Percentiles rank a stretch among this genome's conserved stretches.
phyloP scores from a whole-genome alignment of 1,284 basidiomycete species.

The Marasmius fiardii region DNA sequence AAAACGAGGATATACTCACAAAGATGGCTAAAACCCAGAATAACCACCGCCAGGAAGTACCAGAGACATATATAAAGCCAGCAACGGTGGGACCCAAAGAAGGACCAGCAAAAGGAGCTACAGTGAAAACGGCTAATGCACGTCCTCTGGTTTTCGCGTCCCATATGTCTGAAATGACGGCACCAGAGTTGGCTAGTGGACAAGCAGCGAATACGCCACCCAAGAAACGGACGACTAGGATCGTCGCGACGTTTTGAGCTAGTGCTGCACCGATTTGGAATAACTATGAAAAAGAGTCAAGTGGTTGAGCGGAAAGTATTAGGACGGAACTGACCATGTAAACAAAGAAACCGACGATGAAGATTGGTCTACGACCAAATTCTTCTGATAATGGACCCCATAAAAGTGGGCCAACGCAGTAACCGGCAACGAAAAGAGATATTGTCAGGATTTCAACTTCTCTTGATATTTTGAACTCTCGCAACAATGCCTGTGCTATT shows the following conservation, averaged over 20 bases:
- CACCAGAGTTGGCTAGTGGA: slow-evolving; percentile 48
- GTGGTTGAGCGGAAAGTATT: too few species aligned
- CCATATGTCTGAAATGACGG: slow-evolving; percentile 64
- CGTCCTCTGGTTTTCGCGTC: slow-evolving; percentile 65
- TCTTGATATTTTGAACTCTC: slow-evolving; percentile 50
- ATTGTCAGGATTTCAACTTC: slow-evolving; percentile 50
- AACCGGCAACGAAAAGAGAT: slow-evolving; percentile 55
- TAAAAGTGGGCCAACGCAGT: slow-evolving; percentile 61
- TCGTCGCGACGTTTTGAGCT: slow-evolving; percentile 52
- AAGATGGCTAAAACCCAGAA: slow-evolving; percentile 78
- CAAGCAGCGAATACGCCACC: slow-evolving; percentile 57
- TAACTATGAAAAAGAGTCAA: slow-evolving; percentile 23
- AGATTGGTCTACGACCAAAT: slow-evolving; percentile 62
- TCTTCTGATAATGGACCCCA: slow-evolving; percentile 53
- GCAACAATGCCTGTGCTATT: slow-evolving; percentile 40
- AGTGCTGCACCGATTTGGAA: slow-evolving; percentile 66
- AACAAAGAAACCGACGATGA: slow-evolving; percentile 62
- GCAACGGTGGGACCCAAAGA: slow-evolving; percentile 53
- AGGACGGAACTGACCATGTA: slow-evolving; percentile 45
- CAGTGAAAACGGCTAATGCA: slow-evolving; percentile 65
- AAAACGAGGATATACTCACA: slow-evolving; percentile 29
- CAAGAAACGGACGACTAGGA: slow-evolving; percentile 69
- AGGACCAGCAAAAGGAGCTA: slow-evolving; percentile 80
- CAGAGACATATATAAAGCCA: slow-evolving; percentile 44
- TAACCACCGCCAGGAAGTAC: slow-evolving; percentile 65